Evolutionary conservation across 2,329 filamentous ascomycete genomes (phyloP), one percentile per base, ranked within the genome.

Genomic region (Cytospora piceicola): DNA sequence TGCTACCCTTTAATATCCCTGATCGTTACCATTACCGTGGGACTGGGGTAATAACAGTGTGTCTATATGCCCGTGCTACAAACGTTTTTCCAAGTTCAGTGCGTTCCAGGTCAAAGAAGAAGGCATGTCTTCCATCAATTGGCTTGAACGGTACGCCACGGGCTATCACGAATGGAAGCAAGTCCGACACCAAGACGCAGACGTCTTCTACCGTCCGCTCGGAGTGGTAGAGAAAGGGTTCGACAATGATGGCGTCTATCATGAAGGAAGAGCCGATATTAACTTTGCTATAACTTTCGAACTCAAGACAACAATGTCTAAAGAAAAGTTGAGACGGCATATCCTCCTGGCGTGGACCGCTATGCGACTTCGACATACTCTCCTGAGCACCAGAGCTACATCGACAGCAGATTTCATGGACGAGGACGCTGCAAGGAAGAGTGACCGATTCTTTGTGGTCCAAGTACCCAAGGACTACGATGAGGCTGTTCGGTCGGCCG

Each of bases 221-320:
- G 65, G 65, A 22, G 56, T 72, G 2, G 64, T 71, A 20, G 71
- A 73, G 55, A 60, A 66, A n/a, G 61, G 63, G n/a, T 73, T 73
- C 64, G 70, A 73, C 64, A 36, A 67, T 3, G 71, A 73, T 55
- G 71, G 71, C 15, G 66, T 65, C 22, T 70, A 72, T 53, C 67
- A 69, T 32, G 70, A 67, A 20, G 71, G 71, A 20, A 66, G 71
- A 42, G 71, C 71, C 17, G 71, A 73, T 51, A 63, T 73, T 27
- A 72, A 67, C 32, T 34, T 67, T 17, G 60, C 70, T 49, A 59
- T 72, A 20, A 64, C 49, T 3, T 46, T 68, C n/a, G 60, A 63
- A 24, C 39, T 70, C 32, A 65, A 65, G 20, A 71, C 71, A 12
- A 54, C 64, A 15, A 58, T 71, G 8, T 66, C 68, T 6, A 46